phyloP scores from a whole-genome alignment of 768 basidiomycete species.

The Lentinula guzmanii region DNA sequence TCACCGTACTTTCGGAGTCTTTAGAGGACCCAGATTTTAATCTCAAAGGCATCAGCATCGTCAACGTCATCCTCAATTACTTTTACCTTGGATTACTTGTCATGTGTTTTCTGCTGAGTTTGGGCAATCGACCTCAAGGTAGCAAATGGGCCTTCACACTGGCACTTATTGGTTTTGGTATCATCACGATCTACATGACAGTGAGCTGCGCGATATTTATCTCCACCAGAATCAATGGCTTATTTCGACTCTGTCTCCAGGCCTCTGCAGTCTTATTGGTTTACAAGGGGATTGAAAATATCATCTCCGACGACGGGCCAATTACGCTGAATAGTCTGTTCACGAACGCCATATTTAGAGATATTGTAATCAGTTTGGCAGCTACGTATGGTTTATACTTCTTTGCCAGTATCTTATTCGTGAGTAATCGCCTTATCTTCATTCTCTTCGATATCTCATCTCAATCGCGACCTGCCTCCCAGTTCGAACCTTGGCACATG shows the following conservation, averaged over 20 bases:
- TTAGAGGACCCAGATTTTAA: constrained; percentile 61
- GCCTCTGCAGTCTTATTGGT: constrained; percentile 77
- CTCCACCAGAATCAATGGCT: not conserved
- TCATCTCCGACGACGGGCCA: constrained; percentile 40
- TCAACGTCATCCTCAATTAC: constrained; percentile 80
- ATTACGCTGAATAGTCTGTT: constrained; percentile 60
- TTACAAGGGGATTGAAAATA: constrained; percentile 67
- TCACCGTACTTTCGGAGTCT: constrained; percentile 68
- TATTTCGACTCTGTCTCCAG: constrained; percentile 28
- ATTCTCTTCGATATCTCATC: not conserved
- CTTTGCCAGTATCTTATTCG: constrained; percentile 76
- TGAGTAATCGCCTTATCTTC: constrained; percentile 34
- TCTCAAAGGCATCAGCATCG: constrained; percentile 55
- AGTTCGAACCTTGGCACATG: constrained; percentile 99
- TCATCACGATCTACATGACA: constrained; percentile 97
- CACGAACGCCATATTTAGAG: constrained; percentile 73
- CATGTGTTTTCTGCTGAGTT: constrained; percentile 79
- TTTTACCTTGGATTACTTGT: constrained; percentile 84
- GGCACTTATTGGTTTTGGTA: constrained; percentile 80
- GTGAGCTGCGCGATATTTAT: constrained; percentile 29
- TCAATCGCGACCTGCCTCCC: constrained; percentile 4
- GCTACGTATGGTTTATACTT: constrained; percentile 92
- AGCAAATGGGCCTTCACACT: constrained; percentile 82
- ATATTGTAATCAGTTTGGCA: constrained; percentile 50
- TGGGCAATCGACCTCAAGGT: constrained; percentile 92